phyloP scores from a whole-genome alignment of 495 filamentous ascomycete species.

The Aeminium ludgeri region DNA sequence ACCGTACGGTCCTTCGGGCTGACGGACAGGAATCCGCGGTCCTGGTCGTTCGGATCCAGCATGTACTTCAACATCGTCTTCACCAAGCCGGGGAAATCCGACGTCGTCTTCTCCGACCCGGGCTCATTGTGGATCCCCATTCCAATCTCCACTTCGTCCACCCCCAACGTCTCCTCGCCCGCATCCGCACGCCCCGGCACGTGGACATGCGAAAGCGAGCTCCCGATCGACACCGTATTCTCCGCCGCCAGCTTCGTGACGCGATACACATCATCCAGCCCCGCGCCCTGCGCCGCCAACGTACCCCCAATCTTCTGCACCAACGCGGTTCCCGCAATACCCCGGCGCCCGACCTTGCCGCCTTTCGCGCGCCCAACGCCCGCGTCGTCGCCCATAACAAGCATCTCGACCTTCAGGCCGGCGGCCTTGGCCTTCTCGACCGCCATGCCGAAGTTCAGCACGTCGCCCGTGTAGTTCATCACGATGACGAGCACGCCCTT shows the following conservation, averaged over 20 bases:
- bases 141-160: conserved; percentile 75
- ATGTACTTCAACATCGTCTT: conserved; percentile 65
- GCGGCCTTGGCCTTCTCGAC: conserved; percentile 80
- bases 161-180: conserved; percentile 36
- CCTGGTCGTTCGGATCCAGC: conserved; percentile 59
- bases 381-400: conserved; percentile 90
- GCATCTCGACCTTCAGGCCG: conserved; percentile 72
- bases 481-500: conserved; percentile 57
- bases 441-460: conserved; percentile 88
- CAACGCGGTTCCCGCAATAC: conserved; percentile 79
- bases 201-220: conserved; percentile 77
- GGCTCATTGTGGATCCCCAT: conserved; percentile 99
- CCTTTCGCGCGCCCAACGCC: conserved; percentile 68
- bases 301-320: conserved; percentile 83
- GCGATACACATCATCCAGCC: conserved; percentile 47
- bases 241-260: conserved; percentile 54
- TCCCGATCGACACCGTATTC: conserved; percentile 75
- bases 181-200: conserved; percentile 55
- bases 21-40: conserved; percentile 62
- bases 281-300: conserved; percentile 50
- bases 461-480: conserved; percentile 58
- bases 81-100: conserved; percentile 54
- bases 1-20: conserved; percentile 48
- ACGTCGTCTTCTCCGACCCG: conserved; percentile 54
- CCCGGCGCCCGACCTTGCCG: conserved; percentile 82